Base-by-base conservation (phyloP, 2,329 filamentous ascomycete species). In the Claviceps sorghi region DNA sequence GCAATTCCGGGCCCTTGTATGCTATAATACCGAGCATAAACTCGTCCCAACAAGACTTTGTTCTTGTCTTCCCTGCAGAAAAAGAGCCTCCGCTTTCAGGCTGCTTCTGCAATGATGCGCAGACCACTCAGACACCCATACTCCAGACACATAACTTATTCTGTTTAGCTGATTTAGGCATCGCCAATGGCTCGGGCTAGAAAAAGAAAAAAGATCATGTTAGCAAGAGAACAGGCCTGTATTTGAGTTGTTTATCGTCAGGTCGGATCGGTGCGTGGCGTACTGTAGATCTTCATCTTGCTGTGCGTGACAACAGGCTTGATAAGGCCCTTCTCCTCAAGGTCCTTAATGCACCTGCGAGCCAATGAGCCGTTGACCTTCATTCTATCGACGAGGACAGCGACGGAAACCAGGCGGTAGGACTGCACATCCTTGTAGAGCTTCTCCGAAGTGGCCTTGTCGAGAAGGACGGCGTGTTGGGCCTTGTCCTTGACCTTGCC, bases 371-470 rank as follows among this genome's bases (percentile, higher is more conserved):
- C 94, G 80, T 98, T 98, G 82, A 98, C 94, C 89, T 98, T 98
- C 75, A 98, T 83, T 76, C 93, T 84, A 78, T 98, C 93, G 82
- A 98, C 93, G 69, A 98, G 89, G 67, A 88, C 91, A 68, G 93
- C 90, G 68, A 97, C 86, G 71, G 93, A 97, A 78, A 98, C 89
- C 74, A 98, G 89, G 71, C 93, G 89, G 86, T 97, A 98, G 61
- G 93, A 96, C 77, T 97, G 93, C 67, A 98, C 94, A 83, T 98
- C 93, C 82, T 98, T 98, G 82, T 95, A 86, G 74, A 98, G 89
- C 82, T 94, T 95, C 78, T 98, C 93, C 64, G 86, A 86, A 70
- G 86, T 95, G 76, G 79, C 71, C 84, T 98, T 98, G 82, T 98
- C 93, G 77, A 98, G 88, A 71, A 97, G 81, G 76, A 98, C 93